A percentile compares a stretch with the other conserved stretches of the same genome.
These are phyloP conservation scores for Ormosia emarginata DNA, from an alignment of 306 rosid species.

Conservation along the genomic window DNA sequence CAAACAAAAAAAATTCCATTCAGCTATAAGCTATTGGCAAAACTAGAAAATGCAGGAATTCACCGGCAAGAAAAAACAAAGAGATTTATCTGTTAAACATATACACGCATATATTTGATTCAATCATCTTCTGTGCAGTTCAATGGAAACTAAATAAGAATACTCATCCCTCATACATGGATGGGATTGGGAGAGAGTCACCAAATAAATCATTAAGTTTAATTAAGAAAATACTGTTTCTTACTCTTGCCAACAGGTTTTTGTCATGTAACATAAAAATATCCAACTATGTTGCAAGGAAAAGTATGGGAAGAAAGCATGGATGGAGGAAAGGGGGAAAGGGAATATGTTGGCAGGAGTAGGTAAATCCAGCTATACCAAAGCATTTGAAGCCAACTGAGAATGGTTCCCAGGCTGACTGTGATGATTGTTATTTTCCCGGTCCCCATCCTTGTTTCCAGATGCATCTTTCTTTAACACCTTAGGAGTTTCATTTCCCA, in stretches of 20 bases:
- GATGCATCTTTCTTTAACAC: conserved; percentile 29
- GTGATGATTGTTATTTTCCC: conserved; percentile 27
- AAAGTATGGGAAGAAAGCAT: background rate
- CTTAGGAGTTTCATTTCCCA: conserved; percentile 69
- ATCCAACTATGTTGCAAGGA: background rate
- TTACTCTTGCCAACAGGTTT: background rate
- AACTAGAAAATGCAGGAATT: background rate
- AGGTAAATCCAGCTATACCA: conserved; percentile 42
- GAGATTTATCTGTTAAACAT: background rate
- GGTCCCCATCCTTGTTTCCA: conserved; percentile 19
- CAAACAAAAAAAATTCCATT: conserved; percentile 6
- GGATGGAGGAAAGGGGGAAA: background rate
- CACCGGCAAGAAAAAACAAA: background rate
- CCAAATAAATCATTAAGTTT: background rate
- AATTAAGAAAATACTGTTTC: background rate
- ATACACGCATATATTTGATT: background rate
- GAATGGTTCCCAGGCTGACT: conserved; percentile 36
- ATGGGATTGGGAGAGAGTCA: background rate
- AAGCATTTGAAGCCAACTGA: conserved; percentile 38
- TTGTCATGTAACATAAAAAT: background rate
- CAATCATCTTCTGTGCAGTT: background rate
- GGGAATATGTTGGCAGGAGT: background rate
- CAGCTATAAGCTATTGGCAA: background rate
- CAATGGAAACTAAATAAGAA: background rate
- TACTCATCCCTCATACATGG: background rate